Percentiles rank a stretch among this genome's conserved stretches.
phyloP scores from a whole-genome alignment of 2,329 filamentous ascomycete species.

The Diaporthe velutina region DNA sequence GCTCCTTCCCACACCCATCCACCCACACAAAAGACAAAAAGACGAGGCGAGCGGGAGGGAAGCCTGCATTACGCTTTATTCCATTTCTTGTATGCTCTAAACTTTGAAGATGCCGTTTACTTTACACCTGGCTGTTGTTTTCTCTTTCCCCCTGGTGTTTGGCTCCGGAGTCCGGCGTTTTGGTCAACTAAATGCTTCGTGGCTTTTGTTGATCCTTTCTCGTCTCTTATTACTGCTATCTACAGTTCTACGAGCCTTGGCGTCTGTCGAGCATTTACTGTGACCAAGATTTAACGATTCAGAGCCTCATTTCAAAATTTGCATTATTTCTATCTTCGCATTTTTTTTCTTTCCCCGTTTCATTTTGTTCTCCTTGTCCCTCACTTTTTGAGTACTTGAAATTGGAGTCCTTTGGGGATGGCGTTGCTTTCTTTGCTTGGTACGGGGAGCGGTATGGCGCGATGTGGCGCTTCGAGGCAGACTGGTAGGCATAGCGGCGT shows the following conservation, averaged over 20 bases:
- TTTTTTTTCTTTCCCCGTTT: neutral
- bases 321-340: neutral
- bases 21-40: neutral
- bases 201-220: neutral
- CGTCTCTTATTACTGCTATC: neutral
- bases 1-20: neutral
- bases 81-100: conserved; percentile 14
- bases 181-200: neutral
- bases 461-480: neutral
- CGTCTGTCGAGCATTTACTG: neutral
- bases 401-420: neutral
- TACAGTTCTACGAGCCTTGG: neutral
- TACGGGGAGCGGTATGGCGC: neutral
- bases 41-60: neutral
- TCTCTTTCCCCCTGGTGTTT: no score
- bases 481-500: conserved; percentile 17
- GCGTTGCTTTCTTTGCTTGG: neutral
- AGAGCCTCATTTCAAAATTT: neutral
- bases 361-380: neutral
- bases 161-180: neutral
- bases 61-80: neutral
- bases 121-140: neutral
- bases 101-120: neutral
- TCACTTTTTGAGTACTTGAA: neutral
- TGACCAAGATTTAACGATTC: neutral